Evolutionary conservation across 441 rosid genomes (phyloP), one percentile per base, ranked within the genome.

Genomic region (Populus trichocarpa): DNA sequence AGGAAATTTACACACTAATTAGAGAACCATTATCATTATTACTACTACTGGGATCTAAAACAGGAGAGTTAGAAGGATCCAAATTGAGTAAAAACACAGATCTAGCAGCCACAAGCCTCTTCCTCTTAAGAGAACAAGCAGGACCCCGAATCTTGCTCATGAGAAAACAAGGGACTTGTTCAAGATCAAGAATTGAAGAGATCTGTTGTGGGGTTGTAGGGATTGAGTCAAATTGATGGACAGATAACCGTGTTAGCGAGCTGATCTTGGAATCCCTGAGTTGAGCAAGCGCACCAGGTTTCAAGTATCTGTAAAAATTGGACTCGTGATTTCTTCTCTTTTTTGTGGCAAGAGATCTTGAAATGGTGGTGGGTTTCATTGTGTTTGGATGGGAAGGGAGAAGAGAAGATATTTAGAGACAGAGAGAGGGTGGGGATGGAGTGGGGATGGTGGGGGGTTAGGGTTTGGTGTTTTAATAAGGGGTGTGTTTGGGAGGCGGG

Each of bases 261-360:
- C 78, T 84, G 84, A 89, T 86, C 63, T 83, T 88, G 36, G 88
- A 85, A 84, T 90, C 88, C 22, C 93, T 83, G 81, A 90, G 83
- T 72, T 81, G 86, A 25, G 93, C 90, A 53, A 91, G 90, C 10
- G 92, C 92, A 26, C 96, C 92, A 10, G 93, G 92, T 72, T 90
- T 91, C 20, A 91, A 76, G 82, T 85, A 91, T 59, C 79, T 75
- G 78, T 69, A 73, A 61, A 80, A 71, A 3, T 72, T 50, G 6
- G 32, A 22, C 16, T 16, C 33, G 18, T 67, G 57, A 14, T 46
- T 46, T 46, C 13, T 36, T 32, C 73, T 53, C 22, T 40, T 80
- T 3, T 25, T 8, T 11, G 69, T 33, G 13, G 8, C 4, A n/a
- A 18, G 2, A 0, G 77, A 74, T 76, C 73, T 76, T 22, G 73